Evolutionary conservation across 139 green algal genomes (phyloP).

Genomic region (Gonium pectorale): DNA sequence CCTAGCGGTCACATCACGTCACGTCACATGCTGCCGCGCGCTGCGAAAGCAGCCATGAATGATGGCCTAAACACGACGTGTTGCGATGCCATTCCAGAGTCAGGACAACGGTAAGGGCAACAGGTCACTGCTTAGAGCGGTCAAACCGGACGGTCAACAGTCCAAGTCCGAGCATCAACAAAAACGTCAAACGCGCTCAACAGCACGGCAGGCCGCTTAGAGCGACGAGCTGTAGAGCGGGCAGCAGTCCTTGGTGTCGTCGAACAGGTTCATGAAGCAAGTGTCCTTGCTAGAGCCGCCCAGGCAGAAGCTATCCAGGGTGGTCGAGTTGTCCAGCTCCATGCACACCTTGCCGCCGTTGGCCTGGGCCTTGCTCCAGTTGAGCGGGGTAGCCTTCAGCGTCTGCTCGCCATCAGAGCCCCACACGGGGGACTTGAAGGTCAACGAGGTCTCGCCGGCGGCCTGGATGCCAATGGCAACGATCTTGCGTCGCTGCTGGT

Average conservation of each 20-base stretch:
- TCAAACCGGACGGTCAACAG: too few species aligned
- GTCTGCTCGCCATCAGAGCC: conserved; percentile 1
- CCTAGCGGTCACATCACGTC: too few species aligned
- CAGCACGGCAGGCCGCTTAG: too few species aligned
- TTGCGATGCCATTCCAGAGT: too few species aligned
- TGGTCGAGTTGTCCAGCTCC: not conserved
- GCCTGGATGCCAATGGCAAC: not conserved
- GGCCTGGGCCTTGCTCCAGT: conserved; percentile 18
- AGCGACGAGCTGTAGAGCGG: not conserved
- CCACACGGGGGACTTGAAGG: not conserved
- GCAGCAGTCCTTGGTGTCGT: not conserved
- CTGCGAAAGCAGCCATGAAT: too few species aligned
- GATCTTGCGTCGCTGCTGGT: not conserved
- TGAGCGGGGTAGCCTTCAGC: conserved; percentile 20
- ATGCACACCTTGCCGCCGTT: not conserved
- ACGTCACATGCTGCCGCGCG: too few species aligned
- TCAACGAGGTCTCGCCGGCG: not conserved
- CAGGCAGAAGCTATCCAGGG: not conserved
- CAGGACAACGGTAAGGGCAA: too few species aligned
- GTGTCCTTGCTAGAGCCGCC: too few species aligned
- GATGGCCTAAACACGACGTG: too few species aligned
- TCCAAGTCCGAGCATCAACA: not conserved
- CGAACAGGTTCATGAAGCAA: not conserved
- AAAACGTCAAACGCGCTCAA: too few species aligned
- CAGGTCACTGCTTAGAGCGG: too few species aligned